phyloP scores from a whole-genome alignment of 441 rosid genomes.

The Metrosideros polymorpha region DNA sequence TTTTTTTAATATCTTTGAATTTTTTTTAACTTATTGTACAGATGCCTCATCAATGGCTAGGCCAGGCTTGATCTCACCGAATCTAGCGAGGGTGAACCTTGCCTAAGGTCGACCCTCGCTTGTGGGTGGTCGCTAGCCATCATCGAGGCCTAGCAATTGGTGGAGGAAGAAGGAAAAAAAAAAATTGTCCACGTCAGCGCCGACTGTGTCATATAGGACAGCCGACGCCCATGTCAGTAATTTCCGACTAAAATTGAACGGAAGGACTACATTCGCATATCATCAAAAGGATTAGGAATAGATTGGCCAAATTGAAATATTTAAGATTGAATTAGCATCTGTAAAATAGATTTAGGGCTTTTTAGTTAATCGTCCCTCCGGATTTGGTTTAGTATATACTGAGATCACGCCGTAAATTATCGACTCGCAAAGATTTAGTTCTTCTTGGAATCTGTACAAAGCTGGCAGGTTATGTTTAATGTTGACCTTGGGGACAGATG shows the following conservation, averaged over 20 bases:
- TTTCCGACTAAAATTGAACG: accelerated
- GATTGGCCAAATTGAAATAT: accelerated
- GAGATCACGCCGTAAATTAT: neutral
- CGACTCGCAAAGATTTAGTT: neutral
- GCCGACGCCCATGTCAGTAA: accelerated
- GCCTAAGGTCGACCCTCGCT: accelerated
- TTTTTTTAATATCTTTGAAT: neutral
- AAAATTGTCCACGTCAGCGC: accelerated
- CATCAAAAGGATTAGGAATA: accelerated
- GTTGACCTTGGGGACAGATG: neutral
- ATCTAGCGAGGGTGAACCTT: accelerated
- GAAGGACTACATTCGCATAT: accelerated
- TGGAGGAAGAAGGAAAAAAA: neutral
- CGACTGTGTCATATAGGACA: accelerated
- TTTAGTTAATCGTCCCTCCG: neutral
- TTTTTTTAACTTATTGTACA: neutral
- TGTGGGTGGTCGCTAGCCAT: accelerated
- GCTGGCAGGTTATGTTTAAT: neutral
- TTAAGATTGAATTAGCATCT: neutral
- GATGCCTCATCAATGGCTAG: neutral
- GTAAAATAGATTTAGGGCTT: neutral
- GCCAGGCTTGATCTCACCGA: neutral
- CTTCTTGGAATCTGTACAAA: neutral
- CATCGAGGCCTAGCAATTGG: neutral
- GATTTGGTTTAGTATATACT: neutral